These are phyloP conservation scores for Urochloa ruziziensis DNA, from an alignment of 176 grass and related monocot genomes.

Conservation along the genomic window DNA sequence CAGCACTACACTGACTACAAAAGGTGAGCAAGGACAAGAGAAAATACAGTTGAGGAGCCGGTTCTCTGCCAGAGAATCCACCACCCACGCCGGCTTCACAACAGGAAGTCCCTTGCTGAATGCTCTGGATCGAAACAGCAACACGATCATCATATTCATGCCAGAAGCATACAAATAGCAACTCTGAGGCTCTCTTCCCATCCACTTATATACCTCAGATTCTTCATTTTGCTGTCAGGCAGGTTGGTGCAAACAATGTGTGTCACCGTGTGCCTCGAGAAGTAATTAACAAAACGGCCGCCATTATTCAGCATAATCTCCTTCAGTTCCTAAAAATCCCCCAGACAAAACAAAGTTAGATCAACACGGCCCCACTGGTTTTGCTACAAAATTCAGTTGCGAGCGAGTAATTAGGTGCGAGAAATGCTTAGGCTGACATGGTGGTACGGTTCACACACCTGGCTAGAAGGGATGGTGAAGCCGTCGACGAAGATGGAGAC, in stretches of 20 bases:
- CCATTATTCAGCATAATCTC: constrained; percentile 89
- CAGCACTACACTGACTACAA: not conserved
- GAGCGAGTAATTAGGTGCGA: no score
- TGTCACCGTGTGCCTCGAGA: constrained; percentile 76
- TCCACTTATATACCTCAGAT: constrained; percentile 58
- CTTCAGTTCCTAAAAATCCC: constrained; percentile 65
- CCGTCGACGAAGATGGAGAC: constrained; percentile 75
- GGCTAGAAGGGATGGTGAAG: constrained; percentile 59
- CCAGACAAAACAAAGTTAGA: not conserved
- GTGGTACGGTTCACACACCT: constrained; percentile 23
- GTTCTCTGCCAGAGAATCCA: constrained; percentile 75
- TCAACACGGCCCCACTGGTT: not conserved
- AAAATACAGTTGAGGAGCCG: constrained; percentile 76
- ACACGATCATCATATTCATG: not conserved
- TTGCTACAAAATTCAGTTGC: not conserved
- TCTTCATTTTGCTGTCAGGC: constrained; percentile 76
- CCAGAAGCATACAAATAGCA: not conserved
- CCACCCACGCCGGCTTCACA: constrained; percentile 84
- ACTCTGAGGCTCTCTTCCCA: not conserved
- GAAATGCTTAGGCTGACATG: not conserved
- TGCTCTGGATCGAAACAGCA: constrained; percentile 51
- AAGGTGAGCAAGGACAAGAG: not conserved
- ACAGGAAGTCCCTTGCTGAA: constrained; percentile 82
- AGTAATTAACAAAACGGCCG: constrained; percentile 86
- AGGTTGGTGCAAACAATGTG: constrained; percentile 84